Evolutionary conservation across 2,329 filamentous ascomycete species (phyloP), one percentile per base, ranked within the genome.

Genomic region (Corniculantispora saksenae): DNA sequence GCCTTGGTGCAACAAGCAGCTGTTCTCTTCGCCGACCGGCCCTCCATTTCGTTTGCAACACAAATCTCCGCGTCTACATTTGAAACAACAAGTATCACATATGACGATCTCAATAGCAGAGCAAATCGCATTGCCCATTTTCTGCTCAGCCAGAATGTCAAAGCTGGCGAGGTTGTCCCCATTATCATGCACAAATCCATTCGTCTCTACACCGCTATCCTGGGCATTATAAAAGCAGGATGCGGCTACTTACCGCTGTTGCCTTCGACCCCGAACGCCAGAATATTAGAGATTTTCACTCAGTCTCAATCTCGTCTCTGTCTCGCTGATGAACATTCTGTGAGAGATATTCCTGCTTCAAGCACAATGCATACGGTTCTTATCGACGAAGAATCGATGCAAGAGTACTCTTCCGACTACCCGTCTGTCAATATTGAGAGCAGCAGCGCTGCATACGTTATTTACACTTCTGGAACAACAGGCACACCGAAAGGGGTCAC

Each of bases 381-480:
- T 48, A 55, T 85, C 0, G 68, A 80, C 1, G 51, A 66, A 2
- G 56, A 67, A 1, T 35, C 69, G 0, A 64, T 82, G 53, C 43
- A 67, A 8, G 38, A 64, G 1, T 77, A 80, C 53, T 67, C 76
- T 1, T 63, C 68, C 1, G 60, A 73, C 0, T 83, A 86, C 51
- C 69, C 81, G 1, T 65, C 72, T 1, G 74, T 80, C 1, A 56
- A 71, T 0, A 75, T 80, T 3, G 73, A 83, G 55, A 78, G 80
- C 0, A 79, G 82, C 1, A 79, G 87, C 17, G 73, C 91, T 2
- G 89, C 91, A 8, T 96, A 96, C 73, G 86, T 91, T 21, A 89
- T 96, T 1, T 96, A 91, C 74, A 96, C 92, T 0, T 93, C 91
- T 27, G 93, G 93, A 3, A 94, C 90, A 47, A 96, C 92, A 0